Percentiles rank a stretch among this genome's conserved stretches.
Evolutionary conservation across 176 grass and related monocot species (phyloP).

Genomic region (Bromus sterilis): DNA sequence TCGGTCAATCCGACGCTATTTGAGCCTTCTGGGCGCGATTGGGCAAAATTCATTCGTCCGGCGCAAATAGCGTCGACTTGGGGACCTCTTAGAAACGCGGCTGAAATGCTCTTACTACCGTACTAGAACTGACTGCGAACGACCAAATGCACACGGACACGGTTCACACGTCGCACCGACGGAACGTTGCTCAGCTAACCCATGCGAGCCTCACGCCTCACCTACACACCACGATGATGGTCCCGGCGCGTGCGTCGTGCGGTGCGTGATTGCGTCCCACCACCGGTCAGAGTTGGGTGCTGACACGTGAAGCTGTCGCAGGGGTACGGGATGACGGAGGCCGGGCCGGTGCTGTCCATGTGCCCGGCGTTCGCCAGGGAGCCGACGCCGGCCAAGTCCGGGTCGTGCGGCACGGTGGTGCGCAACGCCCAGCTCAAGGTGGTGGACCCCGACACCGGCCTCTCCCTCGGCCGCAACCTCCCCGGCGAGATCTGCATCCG

Average conservation of each 20-base stretch:
- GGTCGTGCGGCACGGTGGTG: conserved; percentile 84
- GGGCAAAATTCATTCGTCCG: no score
- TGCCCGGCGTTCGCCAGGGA: conserved; percentile 84
- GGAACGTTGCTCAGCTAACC: background rate
- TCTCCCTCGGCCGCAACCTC: conserved; percentile 58
- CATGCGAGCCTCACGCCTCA: background rate
- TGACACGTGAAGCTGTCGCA: background rate
- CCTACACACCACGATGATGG: background rate
- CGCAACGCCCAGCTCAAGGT: conserved; percentile 91
- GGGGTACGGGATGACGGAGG: conserved; percentile 98
- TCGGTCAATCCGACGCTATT: no score
- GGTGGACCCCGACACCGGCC: conserved; percentile 72
- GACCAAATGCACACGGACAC: background rate
- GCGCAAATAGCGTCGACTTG: no score
- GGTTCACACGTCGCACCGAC: background rate
- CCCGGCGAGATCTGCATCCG: conserved; percentile 97
- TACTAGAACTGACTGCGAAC: no score
- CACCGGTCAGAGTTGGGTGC: no score
- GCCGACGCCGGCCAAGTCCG: conserved; percentile 50
- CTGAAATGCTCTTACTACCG: no score
- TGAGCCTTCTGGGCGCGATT: no score
- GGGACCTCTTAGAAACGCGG: no score
- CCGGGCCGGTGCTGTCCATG: conserved; percentile 91
- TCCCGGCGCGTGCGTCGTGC: background rate
- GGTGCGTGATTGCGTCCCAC: background rate